A percentile compares a stretch with the other conserved stretches of the same genome.
These are phyloP conservation scores for Shiraia sp. DNA, from an alignment of 2,329 filamentous ascomycete species.

Conservation along the genomic window DNA sequence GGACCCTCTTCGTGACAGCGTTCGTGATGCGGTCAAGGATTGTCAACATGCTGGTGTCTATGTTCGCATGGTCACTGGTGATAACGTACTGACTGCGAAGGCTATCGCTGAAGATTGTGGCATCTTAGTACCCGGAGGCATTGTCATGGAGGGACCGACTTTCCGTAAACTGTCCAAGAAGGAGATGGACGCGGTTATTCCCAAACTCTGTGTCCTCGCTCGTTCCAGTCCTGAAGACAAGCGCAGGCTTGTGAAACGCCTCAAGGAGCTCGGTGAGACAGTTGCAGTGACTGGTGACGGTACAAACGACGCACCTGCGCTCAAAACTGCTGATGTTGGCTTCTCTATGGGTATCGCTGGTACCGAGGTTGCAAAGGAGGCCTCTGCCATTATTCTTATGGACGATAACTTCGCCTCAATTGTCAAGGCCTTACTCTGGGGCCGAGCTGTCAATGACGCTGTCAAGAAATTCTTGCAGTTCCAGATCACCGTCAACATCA, in stretches of 20 bases:
- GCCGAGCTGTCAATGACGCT: slow-evolving; percentile 52
- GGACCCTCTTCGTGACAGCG: slow-evolving; percentile 75
- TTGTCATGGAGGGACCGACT: slow-evolving; percentile 77
- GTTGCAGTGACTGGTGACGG: slow-evolving; percentile 84
- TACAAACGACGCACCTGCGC: slow-evolving; percentile 80
- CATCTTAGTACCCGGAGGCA: slow-evolving; percentile 69
- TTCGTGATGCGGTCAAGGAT: slow-evolving; percentile 71
- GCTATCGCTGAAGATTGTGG: slow-evolving; percentile 80
- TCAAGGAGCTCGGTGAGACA: slow-evolving; percentile 71
- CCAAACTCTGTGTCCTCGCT: slow-evolving; percentile 68
- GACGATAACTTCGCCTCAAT: slow-evolving; percentile 89
- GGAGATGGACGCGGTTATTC: slow-evolving; percentile 60
- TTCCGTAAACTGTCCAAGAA: slow-evolving; percentile 72
- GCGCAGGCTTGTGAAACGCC: slow-evolving; percentile 64
- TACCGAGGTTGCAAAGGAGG: slow-evolving; percentile 83
- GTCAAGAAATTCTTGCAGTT: slow-evolving; percentile 56
- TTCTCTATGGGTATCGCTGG: slow-evolving; percentile 86
- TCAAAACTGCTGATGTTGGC: slow-evolving; percentile 80
- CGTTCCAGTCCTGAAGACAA: slow-evolving; percentile 73
- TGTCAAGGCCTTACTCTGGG: slow-evolving; percentile 81
- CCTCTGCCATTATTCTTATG: slow-evolving; percentile 84
- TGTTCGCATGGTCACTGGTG: slow-evolving; percentile 84
- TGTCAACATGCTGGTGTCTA: slow-evolving; percentile 78
- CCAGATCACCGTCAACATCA: slow-evolving; percentile 87
- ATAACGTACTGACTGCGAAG: slow-evolving; percentile 78